A percentile compares a stretch with the other conserved stretches of the same genome.
Conservation (phyloP, 768 basidiomycete species). For the Trametes cubensis region DNA sequence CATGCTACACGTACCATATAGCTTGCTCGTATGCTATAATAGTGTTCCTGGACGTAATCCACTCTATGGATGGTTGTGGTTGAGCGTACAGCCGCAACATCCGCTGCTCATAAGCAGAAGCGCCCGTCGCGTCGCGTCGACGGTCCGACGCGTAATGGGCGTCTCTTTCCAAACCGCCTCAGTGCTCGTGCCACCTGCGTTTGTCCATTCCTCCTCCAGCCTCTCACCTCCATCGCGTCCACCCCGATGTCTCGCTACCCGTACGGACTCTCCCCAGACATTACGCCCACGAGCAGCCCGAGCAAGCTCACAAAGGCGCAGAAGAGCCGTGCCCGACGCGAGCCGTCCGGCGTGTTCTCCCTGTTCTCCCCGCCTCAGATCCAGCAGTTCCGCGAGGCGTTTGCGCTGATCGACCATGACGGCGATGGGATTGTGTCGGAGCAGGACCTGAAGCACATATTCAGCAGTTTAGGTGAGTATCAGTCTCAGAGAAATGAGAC, state of each 20-base stretch:
- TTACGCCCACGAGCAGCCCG: conserved; percentile 56
- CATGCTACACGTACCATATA: too few species aligned
- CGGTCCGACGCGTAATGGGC: conserved; percentile 1
- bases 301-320: conserved; percentile 57
- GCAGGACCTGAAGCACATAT: conserved; percentile 79
- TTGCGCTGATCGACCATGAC: conserved; percentile 93
- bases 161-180: conserved; percentile 2
- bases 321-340: conserved; percentile 70
- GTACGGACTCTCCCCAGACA: conserved; percentile 58
- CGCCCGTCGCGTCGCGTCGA: conserved; percentile 17
- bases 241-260: conserved; percentile 64
- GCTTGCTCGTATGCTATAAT: too few species aligned
- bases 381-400: conserved; percentile 95
- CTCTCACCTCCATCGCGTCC: not conserved
- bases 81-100: too few species aligned
- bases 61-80: too few species aligned
- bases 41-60: too few species aligned
- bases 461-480: conserved; percentile 77
- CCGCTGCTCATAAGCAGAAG: too few species aligned
- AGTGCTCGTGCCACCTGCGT: too few species aligned
- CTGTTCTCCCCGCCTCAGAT: conserved; percentile 84
- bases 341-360: conserved; percentile 85
- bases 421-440: conserved; percentile 90
- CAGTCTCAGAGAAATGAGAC: not conserved
- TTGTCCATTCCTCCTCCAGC: not conserved